Evolutionary conservation across 148 eudicot genomes (phyloP).

Genomic region (Rhododendron williamsianum): DNA sequence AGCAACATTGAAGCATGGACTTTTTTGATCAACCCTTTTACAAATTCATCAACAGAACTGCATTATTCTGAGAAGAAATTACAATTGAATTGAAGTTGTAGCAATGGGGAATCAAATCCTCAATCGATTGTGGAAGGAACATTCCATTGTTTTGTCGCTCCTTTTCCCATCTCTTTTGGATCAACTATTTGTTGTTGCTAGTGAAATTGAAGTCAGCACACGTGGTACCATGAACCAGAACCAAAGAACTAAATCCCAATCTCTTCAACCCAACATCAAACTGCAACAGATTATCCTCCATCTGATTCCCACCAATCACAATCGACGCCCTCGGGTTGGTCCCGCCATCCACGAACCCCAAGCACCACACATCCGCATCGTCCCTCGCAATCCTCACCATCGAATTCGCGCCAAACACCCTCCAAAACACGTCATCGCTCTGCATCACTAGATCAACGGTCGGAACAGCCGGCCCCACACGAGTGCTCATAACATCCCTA

Average conservation of each 20-base stretch:
- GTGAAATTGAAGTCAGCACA: conserved; percentile 38
- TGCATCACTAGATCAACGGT: conserved; percentile 34
- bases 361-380: conserved; percentile 30
- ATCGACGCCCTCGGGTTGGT: conserved; percentile 13
- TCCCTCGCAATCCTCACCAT: conserved; percentile 27
- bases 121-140: too few relatives aligned
- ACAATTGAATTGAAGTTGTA: too few relatives aligned
- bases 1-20: too few relatives aligned
- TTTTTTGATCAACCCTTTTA: too few relatives aligned
- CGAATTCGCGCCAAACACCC: conserved; percentile 34
- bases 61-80: too few relatives aligned
- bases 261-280: conserved; percentile 24
- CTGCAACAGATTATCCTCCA: conserved; percentile 30
- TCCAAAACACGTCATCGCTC: conserved; percentile 29
- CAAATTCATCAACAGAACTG: too few relatives aligned
- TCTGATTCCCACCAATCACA: conserved; percentile 30
- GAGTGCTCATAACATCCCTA: conserved; percentile 10
- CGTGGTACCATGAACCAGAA: conserved; percentile 20
- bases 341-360: conserved; percentile 38
- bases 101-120: too few relatives aligned
- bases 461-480: conserved; percentile 30
- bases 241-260: conserved; percentile 29
- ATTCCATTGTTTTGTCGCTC: too few relatives aligned
- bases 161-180: neutral
- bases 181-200: neutral